Evolutionary conservation across 169 alveolate genomes (phyloP).

Genomic region (Eimeria praecox): DNA sequence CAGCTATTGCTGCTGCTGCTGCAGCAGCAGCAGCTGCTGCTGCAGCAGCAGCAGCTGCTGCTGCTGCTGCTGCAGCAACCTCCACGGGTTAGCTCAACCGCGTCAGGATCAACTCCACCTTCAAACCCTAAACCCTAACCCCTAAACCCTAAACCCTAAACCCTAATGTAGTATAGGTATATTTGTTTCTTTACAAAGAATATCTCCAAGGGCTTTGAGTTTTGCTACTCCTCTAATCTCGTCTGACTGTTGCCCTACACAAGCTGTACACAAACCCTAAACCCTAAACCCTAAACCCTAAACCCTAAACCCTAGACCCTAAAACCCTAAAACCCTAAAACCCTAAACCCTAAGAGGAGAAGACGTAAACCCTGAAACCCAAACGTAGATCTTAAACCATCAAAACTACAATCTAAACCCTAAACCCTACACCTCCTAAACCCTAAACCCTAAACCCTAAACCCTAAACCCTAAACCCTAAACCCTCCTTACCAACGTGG

Average conservation of each 20-base stretch:
- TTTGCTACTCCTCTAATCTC: constrained; percentile 79
- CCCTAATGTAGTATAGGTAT: constrained; percentile 68
- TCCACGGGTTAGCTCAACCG: not conserved
- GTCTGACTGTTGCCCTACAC: constrained; percentile 75
- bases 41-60: not conserved
- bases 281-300: not conserved
- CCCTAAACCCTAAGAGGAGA: too few relatives aligned
- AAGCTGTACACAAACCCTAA: constrained; percentile 54
- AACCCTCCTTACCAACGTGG: constrained; percentile 95
- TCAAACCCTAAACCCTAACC: not conserved
- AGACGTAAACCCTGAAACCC: not conserved
- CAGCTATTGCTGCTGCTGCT: not conserved
- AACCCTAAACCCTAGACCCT: not conserved
- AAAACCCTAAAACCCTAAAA: not conserved
- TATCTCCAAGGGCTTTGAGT: constrained; percentile 53
- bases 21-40: not conserved
- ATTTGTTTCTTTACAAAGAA: constrained; percentile 4
- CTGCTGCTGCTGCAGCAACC: not conserved
- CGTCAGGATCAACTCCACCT: not conserved
- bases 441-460: not conserved
- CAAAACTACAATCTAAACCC: not conserved
- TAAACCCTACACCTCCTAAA: not conserved
- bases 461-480: not conserved
- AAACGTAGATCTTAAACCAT: too few relatives aligned
- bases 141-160: constrained; percentile 34